These are phyloP conservation scores for Cucurbita pepo DNA, from an alignment of 306 rosid genomes.

Conservation along the genomic window DNA sequence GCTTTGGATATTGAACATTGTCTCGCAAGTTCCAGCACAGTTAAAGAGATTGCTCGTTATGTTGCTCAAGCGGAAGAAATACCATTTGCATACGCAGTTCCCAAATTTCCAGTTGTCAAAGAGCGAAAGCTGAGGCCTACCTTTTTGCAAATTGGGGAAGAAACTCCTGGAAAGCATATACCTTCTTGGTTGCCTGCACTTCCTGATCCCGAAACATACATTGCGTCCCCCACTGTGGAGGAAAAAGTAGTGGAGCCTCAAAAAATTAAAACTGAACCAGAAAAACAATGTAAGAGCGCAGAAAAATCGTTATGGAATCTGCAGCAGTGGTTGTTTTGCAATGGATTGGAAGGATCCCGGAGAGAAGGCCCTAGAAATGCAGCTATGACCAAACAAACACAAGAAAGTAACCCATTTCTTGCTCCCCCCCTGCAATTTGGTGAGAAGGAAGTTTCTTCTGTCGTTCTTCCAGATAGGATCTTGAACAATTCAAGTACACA, in stretches of 20 bases:
- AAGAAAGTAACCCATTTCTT: constrained; percentile 57
- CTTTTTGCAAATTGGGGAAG: constrained; percentile 38
- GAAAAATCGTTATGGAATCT: constrained; percentile 28
- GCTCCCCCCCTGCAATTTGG: constrained; percentile 54
- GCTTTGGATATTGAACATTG: constrained; percentile 62
- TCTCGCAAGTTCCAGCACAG: constrained; percentile 43
- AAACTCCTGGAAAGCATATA: constrained; percentile 55
- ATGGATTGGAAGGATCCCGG: constrained; percentile 31
- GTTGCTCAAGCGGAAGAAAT: constrained; percentile 27
- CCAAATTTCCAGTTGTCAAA: constrained; percentile 50
- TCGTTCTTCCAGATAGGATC: constrained; percentile 41
- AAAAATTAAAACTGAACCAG: constrained; percentile 23
- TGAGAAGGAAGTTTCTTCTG: constrained; percentile 53
- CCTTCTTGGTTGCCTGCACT: constrained; percentile 82
- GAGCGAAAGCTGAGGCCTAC: constrained; percentile 39
- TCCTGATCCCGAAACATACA: constrained; percentile 41
- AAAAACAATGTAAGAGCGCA: constrained; percentile 30
- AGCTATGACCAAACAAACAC: constrained; percentile 32
- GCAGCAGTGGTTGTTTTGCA: constrained; percentile 30
- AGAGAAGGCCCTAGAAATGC: constrained; percentile 23
- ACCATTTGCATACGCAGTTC: constrained; percentile 41
- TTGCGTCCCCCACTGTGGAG: constrained; percentile 10
- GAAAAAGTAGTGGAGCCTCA: constrained; percentile 25
- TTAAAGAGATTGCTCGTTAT: constrained; percentile 42
- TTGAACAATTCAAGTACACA: constrained; percentile 15